Conservation (phyloP, 1,284 basidiomycete species). For the Puccinia coronata region DNA sequence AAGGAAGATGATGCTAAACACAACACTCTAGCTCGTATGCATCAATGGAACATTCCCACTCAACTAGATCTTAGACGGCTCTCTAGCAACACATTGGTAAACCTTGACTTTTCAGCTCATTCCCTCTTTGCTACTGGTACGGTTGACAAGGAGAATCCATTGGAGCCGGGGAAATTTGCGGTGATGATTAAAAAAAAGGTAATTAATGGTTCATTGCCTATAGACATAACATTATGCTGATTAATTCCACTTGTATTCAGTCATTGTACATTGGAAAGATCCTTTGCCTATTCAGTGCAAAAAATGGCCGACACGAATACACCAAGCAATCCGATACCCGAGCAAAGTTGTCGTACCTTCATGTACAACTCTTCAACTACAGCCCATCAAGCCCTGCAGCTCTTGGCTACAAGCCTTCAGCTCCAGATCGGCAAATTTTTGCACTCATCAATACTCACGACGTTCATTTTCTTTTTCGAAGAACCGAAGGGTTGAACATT, state of each 20-base stretch:
- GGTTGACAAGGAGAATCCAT: constrained; percentile 8
- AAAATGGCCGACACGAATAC: constrained; percentile 7
- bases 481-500: no score
- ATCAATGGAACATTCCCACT: constrained; percentile 4
- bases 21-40: background rate
- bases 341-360: background rate
- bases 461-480: background rate
- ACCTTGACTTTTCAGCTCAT: background rate
- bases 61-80: background rate
- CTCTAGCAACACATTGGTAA: background rate
- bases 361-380: background rate
- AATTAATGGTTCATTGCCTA: background rate
- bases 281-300: background rate
- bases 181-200: background rate
- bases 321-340: no score
- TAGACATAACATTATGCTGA: background rate
- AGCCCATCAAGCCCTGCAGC: background rate
- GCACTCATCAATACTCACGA: background rate
- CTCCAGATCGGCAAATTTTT: background rate
- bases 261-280: background rate
- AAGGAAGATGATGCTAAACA: background rate
- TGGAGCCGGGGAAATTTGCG: background rate
- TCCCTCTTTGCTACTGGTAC: background rate
- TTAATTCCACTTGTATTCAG: background rate
- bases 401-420: background rate